Percentiles rank a stretch among this genome's conserved stretches.
Conservation (phyloP, 768 basidiomycete species). For the Pleurotus djamor region DNA sequence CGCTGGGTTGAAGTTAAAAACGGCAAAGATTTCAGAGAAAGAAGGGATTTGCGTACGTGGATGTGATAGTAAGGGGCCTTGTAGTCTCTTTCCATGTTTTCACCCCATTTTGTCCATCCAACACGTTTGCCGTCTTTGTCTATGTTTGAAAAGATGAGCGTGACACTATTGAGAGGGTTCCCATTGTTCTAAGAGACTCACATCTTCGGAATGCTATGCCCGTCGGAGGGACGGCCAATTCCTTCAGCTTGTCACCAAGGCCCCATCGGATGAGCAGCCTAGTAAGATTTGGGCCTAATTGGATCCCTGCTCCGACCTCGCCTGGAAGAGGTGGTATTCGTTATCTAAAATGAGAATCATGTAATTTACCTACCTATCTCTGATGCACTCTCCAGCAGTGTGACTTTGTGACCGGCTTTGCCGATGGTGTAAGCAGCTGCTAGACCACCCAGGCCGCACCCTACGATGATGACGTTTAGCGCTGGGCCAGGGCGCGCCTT, state of each 20-base stretch:
- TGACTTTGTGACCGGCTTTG: constrained; percentile 44
- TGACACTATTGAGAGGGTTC: not conserved
- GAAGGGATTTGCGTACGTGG: constrained; percentile 18
- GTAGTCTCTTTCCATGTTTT: constrained; percentile 22
- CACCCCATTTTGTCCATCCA: constrained; percentile 21
- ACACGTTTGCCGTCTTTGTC: constrained; percentile 25
- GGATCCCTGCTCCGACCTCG: constrained; percentile 54
- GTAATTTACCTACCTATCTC: constrained; percentile 15
- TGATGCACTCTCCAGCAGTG: constrained; percentile 40
- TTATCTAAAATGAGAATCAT: not conserved
- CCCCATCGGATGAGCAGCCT: constrained; percentile 53
- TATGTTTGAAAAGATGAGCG: constrained; percentile 7
- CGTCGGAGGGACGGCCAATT: constrained; percentile 34
- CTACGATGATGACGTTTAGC: constrained; percentile 37
- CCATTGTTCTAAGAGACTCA: constrained; percentile 12
- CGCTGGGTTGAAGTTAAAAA: constrained; percentile 29
- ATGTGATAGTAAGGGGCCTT: constrained; percentile 31
- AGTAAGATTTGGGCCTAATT: constrained; percentile 38
- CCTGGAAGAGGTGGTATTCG: constrained; percentile 4
- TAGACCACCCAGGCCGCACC: constrained; percentile 51
- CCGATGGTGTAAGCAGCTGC: constrained; percentile 43
- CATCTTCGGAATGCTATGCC: constrained; percentile 41
- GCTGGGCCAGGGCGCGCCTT: constrained; percentile 1
- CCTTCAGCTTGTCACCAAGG: constrained; percentile 34
- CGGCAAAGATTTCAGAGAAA: not conserved